phyloP scores from a whole-genome alignment of 306 rosid genomes.

The Malus sieversii region DNA sequence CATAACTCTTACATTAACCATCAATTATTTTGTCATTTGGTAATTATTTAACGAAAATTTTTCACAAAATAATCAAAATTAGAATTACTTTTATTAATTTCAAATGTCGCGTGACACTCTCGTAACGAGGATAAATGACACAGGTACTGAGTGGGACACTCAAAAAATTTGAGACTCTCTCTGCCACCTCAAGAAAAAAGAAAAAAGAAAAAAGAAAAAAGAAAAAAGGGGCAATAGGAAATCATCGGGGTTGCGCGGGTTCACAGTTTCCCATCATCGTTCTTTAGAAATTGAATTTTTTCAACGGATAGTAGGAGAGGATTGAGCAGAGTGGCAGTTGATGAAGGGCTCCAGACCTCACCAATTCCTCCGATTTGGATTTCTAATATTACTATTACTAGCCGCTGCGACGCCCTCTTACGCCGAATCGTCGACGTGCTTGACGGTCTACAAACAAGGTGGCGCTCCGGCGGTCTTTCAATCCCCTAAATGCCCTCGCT shows the following conservation, averaged over 20 bases:
- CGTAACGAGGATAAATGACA: no score
- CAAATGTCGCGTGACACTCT: no score
- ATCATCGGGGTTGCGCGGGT: background rate
- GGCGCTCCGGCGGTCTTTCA: conserved; percentile 90
- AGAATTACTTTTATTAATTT: no score
- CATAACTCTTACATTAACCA: rapidly evolving
- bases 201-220: background rate
- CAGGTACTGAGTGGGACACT: no score
- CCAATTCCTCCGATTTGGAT: conserved; percentile 19
- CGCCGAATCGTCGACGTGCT: conserved; percentile 74
- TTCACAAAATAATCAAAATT: no score
- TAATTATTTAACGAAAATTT: no score
- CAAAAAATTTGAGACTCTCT: no score
- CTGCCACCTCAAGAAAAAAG: no score
- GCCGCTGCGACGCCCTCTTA: conserved; percentile 11
- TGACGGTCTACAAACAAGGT: conserved; percentile 69
- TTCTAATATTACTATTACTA: conserved; percentile 21
- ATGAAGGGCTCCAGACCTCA: background rate
- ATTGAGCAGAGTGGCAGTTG: background rate
- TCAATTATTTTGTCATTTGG: no score
- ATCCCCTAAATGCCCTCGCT: conserved; percentile 89
- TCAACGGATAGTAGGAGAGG: background rate
- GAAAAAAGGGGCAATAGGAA: background rate
- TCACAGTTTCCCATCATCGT: background rate
- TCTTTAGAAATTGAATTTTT: background rate